Evolutionary conservation across 306 rosid species (phyloP).

Genomic region (Adenanthera pavonina): DNA sequence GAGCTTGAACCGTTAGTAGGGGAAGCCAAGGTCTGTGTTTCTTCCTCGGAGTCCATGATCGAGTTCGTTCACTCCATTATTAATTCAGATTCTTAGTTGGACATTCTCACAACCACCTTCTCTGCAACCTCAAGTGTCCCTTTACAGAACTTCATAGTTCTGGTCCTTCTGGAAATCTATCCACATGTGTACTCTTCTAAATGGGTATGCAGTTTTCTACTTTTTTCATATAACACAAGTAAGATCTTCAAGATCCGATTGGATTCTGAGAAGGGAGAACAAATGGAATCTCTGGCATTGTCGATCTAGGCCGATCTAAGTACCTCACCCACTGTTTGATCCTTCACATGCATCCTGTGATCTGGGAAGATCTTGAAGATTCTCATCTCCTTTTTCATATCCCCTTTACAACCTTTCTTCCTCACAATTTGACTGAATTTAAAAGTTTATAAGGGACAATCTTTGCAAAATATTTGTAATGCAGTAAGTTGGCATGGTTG

Average conservation of each 20-base stretch:
- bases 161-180: slow-evolving; percentile 40
- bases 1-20: slow-evolving; percentile 46
- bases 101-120: slow-evolving; percentile 47
- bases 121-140: slow-evolving; percentile 42
- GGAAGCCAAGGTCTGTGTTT: slow-evolving; percentile 62
- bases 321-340: too few relatives aligned
- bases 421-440: too few relatives aligned
- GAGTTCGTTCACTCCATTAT: slow-evolving; percentile 44
- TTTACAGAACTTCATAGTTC: slow-evolving; percentile 48
- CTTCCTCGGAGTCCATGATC: slow-evolving; percentile 61
- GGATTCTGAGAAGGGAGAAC: slow-evolving; percentile 54
- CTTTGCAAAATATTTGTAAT: too few relatives aligned
- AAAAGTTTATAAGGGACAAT: too few relatives aligned
- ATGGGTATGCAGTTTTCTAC: slow-evolving; percentile 60
- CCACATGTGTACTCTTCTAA: slow-evolving; percentile 56
- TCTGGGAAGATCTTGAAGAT: too few relatives aligned
- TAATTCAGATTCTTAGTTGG: slow-evolving; percentile 29
- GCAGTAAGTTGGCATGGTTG: too few relatives aligned
- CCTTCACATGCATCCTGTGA: too few relatives aligned
- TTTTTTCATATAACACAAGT: slow-evolving; percentile 54
- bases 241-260: slow-evolving; percentile 62
- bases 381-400: too few relatives aligned
- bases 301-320: too few relatives aligned
- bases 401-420: too few relatives aligned
- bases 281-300: slow-evolving; percentile 51